phyloP scores from a whole-genome alignment of 2,329 filamentous ascomycete genomes.

The Cercospora janseana region DNA sequence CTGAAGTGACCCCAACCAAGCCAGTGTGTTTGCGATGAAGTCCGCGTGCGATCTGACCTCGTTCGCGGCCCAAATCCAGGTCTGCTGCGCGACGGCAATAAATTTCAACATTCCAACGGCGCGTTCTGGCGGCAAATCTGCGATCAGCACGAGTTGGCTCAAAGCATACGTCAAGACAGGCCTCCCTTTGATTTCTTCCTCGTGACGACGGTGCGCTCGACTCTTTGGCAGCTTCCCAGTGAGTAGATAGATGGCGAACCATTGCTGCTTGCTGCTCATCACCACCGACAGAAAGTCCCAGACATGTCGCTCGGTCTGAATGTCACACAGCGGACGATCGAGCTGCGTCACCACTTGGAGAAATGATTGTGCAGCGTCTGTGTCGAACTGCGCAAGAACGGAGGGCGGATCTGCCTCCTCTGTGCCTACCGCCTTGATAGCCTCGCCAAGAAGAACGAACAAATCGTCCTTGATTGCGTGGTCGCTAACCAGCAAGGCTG shows the following conservation, averaged over 20 bases:
- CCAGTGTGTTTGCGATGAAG: slow-evolving; percentile 70
- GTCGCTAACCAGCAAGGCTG: slow-evolving; percentile 28
- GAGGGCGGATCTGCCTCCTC: slow-evolving; percentile 75
- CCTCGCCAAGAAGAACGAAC: slow-evolving; percentile 25
- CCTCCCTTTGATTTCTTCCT: slow-evolving; percentile 52
- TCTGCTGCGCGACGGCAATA: slow-evolving; percentile 82
- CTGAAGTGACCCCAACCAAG: slow-evolving; percentile 63
- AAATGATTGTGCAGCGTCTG: slow-evolving; percentile 79
- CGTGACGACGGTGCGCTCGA: slow-evolving; percentile 54
- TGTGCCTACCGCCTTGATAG: slow-evolving; percentile 26
- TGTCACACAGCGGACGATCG: slow-evolving; percentile 69
- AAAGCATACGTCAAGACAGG: slow-evolving; percentile 75
- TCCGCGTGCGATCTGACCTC: slow-evolving; percentile 69
- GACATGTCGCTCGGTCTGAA: slow-evolving; percentile 63
- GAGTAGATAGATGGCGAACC: slow-evolving; percentile 90
- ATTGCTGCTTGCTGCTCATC: slow-evolving; percentile 86
- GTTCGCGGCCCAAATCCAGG: slow-evolving; percentile 92
- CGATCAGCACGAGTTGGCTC: slow-evolving; percentile 63
- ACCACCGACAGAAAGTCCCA: slow-evolving; percentile 88
- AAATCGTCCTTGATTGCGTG: slow-evolving; percentile 27
- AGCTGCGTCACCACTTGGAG: slow-evolving; percentile 73
- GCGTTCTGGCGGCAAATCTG: slow-evolving; percentile 61
- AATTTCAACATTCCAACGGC: slow-evolving; percentile 80
- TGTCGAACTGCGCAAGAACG: slow-evolving; percentile 82
- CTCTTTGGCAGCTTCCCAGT: slow-evolving; percentile 81